A percentile compares a stretch with the other conserved stretches of the same genome.
Evolutionary conservation across 2,329 filamentous ascomycete genomes (phyloP).

Genomic region (Curvularia spicifera): DNA sequence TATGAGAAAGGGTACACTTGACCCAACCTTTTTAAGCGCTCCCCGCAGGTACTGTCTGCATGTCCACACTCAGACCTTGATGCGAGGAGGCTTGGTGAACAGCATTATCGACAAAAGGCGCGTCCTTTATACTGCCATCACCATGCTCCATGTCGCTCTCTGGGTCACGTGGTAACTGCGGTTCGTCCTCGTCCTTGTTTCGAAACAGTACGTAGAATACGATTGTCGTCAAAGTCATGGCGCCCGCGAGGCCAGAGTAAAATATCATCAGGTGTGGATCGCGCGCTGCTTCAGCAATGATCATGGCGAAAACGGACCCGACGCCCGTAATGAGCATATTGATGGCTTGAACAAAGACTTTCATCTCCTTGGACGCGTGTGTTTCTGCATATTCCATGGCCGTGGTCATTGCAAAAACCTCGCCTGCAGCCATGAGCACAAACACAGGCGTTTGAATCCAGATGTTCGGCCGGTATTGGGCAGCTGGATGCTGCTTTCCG

Average conservation of each 20-base stretch:
- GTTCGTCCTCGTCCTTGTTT: slow-evolving; percentile 25
- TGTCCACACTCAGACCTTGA: background rate
- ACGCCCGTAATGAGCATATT: slow-evolving; percentile 43
- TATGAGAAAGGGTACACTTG: background rate
- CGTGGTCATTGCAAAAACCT: slow-evolving; percentile 54
- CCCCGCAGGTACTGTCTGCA: background rate
- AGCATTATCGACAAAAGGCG: no score
- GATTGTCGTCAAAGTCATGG: slow-evolving; percentile 31
- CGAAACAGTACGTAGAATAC: slow-evolving; percentile 36
- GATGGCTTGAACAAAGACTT: slow-evolving; percentile 47
- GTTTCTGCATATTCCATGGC: slow-evolving; percentile 54
- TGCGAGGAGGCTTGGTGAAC: background rate
- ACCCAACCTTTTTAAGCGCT: background rate
- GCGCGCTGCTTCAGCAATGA: slow-evolving; percentile 37
- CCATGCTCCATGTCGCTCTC: background rate
- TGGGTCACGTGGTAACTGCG: background rate
- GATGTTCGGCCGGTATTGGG: slow-evolving; percentile 47
- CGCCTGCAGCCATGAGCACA: slow-evolving; percentile 49
- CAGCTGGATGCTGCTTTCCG: slow-evolving; percentile 10
- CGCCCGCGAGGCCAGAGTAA: slow-evolving; percentile 34
- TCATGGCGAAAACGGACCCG: slow-evolving; percentile 42
- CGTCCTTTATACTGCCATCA: background rate
- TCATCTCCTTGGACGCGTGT: slow-evolving; percentile 53
- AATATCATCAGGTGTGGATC: slow-evolving; percentile 41
- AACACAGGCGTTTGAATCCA: slow-evolving; percentile 53